Evolutionary conservation across 228 moss, liverwort and hornwort species (phyloP).

Genomic region (Sphagnum magellanicum): DNA sequence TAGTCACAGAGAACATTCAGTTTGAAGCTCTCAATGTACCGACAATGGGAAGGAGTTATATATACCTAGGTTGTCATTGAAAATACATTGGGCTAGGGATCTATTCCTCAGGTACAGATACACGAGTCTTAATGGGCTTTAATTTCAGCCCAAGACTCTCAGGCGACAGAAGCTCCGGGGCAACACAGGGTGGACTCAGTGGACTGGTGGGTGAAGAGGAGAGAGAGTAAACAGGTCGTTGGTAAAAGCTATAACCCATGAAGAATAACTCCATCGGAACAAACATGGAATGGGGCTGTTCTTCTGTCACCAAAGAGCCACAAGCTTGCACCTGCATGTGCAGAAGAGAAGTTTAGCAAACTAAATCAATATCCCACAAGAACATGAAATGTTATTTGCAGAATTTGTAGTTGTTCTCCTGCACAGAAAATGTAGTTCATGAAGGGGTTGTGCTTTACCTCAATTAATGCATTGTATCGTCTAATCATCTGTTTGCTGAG

Average conservation of each 20-base stretch:
- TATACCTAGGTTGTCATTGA: not conserved
- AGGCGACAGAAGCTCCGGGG: constrained; percentile 68
- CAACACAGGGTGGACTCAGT: constrained; percentile 66
- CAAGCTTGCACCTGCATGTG: constrained; percentile 35
- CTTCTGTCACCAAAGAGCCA: constrained; percentile 34
- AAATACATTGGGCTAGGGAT: not conserved
- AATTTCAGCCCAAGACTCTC: constrained; percentile 79
- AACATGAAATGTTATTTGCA: too few relatives aligned
- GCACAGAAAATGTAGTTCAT: too few relatives aligned
- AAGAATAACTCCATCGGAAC: constrained; percentile 77
- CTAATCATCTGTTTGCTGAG: constrained; percentile 31
- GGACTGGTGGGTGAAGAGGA: constrained; percentile 70
- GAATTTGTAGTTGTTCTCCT: too few relatives aligned
- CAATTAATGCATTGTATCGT: constrained; percentile 35
- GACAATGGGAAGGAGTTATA: not conserved
- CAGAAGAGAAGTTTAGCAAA: not conserved
- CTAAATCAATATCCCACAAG: too few relatives aligned
- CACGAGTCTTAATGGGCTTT: constrained; percentile 82
- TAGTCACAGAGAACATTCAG: not conserved
- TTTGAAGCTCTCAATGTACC: not conserved
- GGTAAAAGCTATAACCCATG: constrained; percentile 73
- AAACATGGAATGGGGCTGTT: constrained; percentile 44
- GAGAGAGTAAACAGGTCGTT: constrained; percentile 37
- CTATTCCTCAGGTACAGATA: constrained; percentile 14
- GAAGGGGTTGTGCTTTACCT: constrained; percentile 11